Conservation (phyloP, 208 protist species). For the Leishmania turanica region DNA sequence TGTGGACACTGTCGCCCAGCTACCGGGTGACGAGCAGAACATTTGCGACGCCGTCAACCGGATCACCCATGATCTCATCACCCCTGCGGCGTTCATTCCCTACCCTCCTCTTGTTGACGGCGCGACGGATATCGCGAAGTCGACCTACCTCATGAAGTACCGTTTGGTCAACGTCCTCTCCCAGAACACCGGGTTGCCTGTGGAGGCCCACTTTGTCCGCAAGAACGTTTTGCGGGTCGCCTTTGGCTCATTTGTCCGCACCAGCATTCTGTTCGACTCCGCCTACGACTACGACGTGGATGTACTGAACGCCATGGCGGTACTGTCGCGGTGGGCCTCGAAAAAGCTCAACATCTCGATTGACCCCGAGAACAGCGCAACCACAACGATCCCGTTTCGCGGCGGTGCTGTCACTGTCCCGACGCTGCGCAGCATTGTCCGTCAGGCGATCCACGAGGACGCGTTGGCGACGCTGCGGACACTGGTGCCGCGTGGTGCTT, state of each 20-base stretch:
- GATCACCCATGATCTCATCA: neutral
- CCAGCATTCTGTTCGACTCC: slow-evolving; percentile 12
- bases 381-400: slow-evolving; percentile 1
- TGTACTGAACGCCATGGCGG: slow-evolving; percentile 14
- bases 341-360: slow-evolving; percentile 1
- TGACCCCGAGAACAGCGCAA: neutral
- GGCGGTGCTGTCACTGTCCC: slow-evolving; percentile 6
- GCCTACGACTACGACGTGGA: slow-evolving; percentile 17
- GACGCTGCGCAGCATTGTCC: slow-evolving; percentile 22
- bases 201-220: slow-evolving; percentile 11
- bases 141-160: slow-evolving; percentile 23
- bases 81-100: neutral
- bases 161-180: slow-evolving; percentile 13
- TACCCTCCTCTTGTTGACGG: slow-evolving; percentile 1
- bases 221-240: slow-evolving; percentile 13
- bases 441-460: slow-evolving; percentile 13
- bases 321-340: neutral
- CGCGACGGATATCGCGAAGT: slow-evolving; percentile 14
- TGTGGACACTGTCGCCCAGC: neutral
- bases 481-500: slow-evolving; percentile 8
- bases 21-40: neutral
- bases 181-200: slow-evolving; percentile 10
- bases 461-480: slow-evolving; percentile 13
- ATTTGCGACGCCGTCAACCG: slow-evolving; percentile 4
- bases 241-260: slow-evolving; percentile 3